A percentile compares a stretch with the other conserved stretches of the same genome.
Conservation (phyloP, 1,284 basidiomycete genomes). For the Rhodotorula sp. region DNA sequence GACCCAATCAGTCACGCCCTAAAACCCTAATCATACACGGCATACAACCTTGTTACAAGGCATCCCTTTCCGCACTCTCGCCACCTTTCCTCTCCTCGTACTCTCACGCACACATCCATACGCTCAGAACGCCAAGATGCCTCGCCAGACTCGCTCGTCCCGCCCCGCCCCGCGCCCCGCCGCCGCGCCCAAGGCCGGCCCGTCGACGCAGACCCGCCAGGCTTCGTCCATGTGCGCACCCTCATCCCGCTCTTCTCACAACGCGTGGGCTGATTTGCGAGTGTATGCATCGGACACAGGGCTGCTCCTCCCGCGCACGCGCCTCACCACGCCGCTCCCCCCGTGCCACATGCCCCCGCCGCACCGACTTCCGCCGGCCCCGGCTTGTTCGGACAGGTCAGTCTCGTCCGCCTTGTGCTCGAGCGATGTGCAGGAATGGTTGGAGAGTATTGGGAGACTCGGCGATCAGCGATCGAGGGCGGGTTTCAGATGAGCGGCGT, state of each 20-base stretch:
- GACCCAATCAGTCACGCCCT: too few species aligned
- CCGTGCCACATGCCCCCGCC: slow-evolving; percentile 17
- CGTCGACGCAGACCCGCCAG: slow-evolving; percentile 21
- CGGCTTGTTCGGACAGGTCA: slow-evolving; percentile 32
- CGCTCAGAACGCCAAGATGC: slow-evolving; percentile 16
- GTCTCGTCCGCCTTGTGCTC: background rate
- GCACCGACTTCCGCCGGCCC: slow-evolving; percentile 14
- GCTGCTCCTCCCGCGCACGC: slow-evolving; percentile 32
- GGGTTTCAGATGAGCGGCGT: background rate
- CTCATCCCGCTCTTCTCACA: background rate
- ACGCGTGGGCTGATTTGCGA: background rate
- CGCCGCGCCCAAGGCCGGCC: slow-evolving; percentile 1
- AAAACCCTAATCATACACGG: too few species aligned
- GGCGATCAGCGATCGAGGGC: background rate
- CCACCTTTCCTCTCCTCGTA: background rate
- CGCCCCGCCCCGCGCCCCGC: slow-evolving; percentile 28
- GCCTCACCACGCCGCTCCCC: slow-evolving; percentile 20
- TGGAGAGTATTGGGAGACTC: background rate
- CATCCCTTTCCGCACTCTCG: background rate
- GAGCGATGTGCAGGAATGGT: background rate
- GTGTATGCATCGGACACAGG: background rate
- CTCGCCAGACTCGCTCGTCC: slow-evolving; percentile 33
- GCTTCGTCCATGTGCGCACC: slow-evolving; percentile 29
- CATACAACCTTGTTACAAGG: too few species aligned
- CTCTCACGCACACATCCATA: background rate